A percentile compares a stretch with the other conserved stretches of the same genome.
These are phyloP conservation scores for Calonectria montana DNA, from an alignment of 2,329 filamentous ascomycete genomes.

Conservation along the genomic window DNA sequence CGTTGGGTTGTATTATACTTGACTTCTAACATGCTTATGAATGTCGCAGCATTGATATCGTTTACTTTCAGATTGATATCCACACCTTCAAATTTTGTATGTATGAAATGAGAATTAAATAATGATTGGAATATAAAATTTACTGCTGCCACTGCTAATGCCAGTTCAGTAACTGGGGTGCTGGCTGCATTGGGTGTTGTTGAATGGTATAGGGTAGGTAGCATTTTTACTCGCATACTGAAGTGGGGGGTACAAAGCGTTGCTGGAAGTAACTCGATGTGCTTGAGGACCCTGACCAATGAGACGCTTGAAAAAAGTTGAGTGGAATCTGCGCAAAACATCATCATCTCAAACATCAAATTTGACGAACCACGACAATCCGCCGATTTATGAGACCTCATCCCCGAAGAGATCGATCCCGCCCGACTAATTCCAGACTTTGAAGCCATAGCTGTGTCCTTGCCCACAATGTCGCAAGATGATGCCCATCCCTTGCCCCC, in stretches of 20 bases:
- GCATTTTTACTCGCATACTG: too few species aligned
- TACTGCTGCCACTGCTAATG: too few species aligned
- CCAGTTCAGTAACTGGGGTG: too few species aligned
- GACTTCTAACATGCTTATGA: too few species aligned
- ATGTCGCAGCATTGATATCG: too few species aligned
- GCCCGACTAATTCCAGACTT: background rate
- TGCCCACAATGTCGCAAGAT: conserved; percentile 43
- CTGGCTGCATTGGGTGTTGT: too few species aligned
- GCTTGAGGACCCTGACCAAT: conserved; percentile 2
- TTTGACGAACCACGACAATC: background rate
- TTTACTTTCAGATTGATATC: too few species aligned
- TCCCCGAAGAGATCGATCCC: background rate
- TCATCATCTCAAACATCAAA: background rate
- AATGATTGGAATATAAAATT: too few species aligned
- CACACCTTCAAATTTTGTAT: too few species aligned
- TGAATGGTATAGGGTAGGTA: too few species aligned
- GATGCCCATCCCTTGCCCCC: conserved; percentile 44
- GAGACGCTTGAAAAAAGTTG: conserved; percentile 12
- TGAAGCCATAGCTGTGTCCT: background rate
- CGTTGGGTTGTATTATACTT: too few species aligned
- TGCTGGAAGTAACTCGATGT: background rate
- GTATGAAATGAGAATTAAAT: too few species aligned
- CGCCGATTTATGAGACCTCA: conserved; percentile 4
- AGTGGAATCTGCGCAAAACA: background rate
- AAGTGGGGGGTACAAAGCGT: background rate